Evolutionary conservation across 1,284 basidiomycete genomes (phyloP).

Genomic region (Cystobasidium slooffiae): DNA sequence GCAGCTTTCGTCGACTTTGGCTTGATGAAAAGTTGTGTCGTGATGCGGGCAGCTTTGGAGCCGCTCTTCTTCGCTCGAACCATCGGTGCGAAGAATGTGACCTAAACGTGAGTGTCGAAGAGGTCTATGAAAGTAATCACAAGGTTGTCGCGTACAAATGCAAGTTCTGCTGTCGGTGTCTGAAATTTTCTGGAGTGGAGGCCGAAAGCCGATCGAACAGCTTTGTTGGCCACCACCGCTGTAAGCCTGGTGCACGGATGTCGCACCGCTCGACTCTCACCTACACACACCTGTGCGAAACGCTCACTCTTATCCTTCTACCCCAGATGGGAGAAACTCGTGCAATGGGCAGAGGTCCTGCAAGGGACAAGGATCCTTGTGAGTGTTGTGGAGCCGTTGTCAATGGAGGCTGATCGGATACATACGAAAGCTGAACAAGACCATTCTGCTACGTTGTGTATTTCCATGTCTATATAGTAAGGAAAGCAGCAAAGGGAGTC

Average conservation of each 20-base stretch:
- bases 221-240: neutral
- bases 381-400: neutral
- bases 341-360: neutral
- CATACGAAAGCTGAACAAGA: neutral
- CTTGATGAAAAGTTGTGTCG: conserved; percentile 42
- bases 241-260: neutral
- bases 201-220: neutral
- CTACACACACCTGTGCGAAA: no score
- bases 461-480: neutral
- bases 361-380: neutral
- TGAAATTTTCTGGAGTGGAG: conserved; percentile 21
- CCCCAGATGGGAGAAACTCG: no score
- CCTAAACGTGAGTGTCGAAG: neutral
- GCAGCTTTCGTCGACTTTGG: conserved; percentile 46
- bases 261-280: neutral
- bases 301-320: no score
- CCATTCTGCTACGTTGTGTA: no score
- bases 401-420: neutral
- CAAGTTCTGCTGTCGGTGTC: conserved; percentile 13
- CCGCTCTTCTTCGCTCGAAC: conserved; percentile 33
- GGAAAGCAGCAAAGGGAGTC: neutral
- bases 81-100: conserved; percentile 1
- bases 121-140: neutral
- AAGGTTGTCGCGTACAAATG: neutral
- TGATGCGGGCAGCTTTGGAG: conserved; percentile 27